Evolutionary conservation across 164 flowering plant genomes (phyloP), one percentile per base, ranked within the genome.

Genomic region (Chloranthus sessilifolius): DNA sequence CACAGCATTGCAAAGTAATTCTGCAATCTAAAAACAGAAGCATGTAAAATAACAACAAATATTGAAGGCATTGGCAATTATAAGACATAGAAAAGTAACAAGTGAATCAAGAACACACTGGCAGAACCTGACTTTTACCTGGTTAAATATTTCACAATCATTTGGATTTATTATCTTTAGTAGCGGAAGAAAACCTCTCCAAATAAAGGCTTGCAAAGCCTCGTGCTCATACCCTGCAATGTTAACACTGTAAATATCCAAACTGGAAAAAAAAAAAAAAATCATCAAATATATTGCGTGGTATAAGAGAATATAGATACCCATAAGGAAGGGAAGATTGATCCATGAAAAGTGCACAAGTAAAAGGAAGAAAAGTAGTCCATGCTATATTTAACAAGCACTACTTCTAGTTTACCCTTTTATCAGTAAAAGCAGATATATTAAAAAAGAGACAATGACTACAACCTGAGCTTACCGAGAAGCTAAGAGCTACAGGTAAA

Each of bases 181-280:
- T 20, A 73, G 40, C 8, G 94, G 96, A 61, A 92, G 46, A 60
- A 78, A 81, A 33, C 71, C 66, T 66, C 55, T 77, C 77, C 79
- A 73, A 8, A 78, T 66, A 71, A 79, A 83, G 40, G 55, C 53
- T 25, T 60, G 49, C 14, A 75, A 23, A 23, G 54, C 59, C 47
- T 43, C 56, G 15, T 44, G 35, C 33, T 29, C 45, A 43, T 16
- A 47, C 23, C 70, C 78, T 74, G 63, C 59, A 55, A n/a, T 12
- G 20, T 53, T 53, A 38, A 55, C 21, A 19, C 22, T 9, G 21
- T 47, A 27, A 50, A 60, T 37, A 54, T 47, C 25, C 17, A 41
- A 19, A 28, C 11, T 26, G 7, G 7, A 12, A 16, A 19, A 35
- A 27, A 15, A n/a, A n/a, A n/a, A n/a, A n/a, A n/a, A n/a, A n/a